Evolutionary conservation across 768 basidiomycete species (phyloP), one percentile per base, ranked within the genome.

Genomic region (Trametes gibbosa): DNA sequence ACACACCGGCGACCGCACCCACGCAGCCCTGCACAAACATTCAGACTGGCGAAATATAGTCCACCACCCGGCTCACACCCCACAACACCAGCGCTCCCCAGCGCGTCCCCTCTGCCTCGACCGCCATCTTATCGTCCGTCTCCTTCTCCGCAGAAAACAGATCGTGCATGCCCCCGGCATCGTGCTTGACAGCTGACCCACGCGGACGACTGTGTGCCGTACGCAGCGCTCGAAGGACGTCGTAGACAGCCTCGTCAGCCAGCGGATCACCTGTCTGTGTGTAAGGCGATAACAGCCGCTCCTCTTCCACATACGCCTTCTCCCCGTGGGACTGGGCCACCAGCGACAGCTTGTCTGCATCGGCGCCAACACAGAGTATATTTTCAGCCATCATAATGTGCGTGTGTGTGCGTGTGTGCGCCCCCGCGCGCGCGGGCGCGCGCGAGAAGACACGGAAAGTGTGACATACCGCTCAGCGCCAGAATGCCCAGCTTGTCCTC

Each of bases 401-500:
- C 54, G 48, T 25, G 47, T 37, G 47, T n/a, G n/a, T n/a, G n/a
- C n/a, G n/a, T n/a, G n/a, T n/a, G n/a, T n/a, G n/a, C n/a, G n/a
- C n/a, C n/a, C n/a, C n/a, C n/a, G n/a, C n/a, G n/a, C n/a, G n/a
- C n/a, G 32, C 25, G 43, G 41, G 27, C 35, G 14, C 23, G n/a
- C 42, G 39, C 41, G n/a, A 34, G 32, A 54, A 46, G 37, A 8
- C 9, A 16, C 21, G 35, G 27, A 13, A n/a, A n/a, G n/a, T n/a
- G 37, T 49, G 54, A 53, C 58, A 53, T 57, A 73, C 79, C 67
- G 80, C 81, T 70, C 35, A 81, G 65, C 50, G 76, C 72, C 55
- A 83, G 68, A 24, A 81, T 71, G 27, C 81, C 81, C 60, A 81
- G 64, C 70, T 81, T 81, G 69, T 83, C 82, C 61, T 82, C 81